phyloP scores from a whole-genome alignment of 2,329 filamentous ascomycete species.

The Endoconidiophora laricicola region DNA sequence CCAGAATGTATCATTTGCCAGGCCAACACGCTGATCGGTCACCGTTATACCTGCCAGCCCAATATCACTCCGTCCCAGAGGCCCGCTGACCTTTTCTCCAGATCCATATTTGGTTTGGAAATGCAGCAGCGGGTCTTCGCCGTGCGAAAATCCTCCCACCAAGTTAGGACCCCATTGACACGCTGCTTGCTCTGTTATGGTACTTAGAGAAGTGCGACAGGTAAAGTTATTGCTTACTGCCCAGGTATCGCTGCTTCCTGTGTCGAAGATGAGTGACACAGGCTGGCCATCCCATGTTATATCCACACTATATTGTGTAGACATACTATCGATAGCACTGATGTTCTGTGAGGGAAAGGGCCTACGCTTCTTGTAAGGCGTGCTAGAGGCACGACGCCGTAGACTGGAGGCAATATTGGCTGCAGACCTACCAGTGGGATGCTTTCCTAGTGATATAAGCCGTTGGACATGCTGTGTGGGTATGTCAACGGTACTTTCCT shows the following conservation, averaged over 20 bases:
- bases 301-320: slow-evolving; percentile 27
- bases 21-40: slow-evolving; percentile 28
- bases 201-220: slow-evolving; percentile 24
- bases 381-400: background rate
- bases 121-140: slow-evolving; percentile 25
- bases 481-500: slow-evolving; percentile 18
- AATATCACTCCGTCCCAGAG: slow-evolving; percentile 30
- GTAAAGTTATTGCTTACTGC: slow-evolving; percentile 24
- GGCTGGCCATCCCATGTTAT: slow-evolving; percentile 24
- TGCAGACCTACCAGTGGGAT: slow-evolving; percentile 16
- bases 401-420: slow-evolving; percentile 18
- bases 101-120: slow-evolving; percentile 31
- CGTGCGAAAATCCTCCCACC: slow-evolving; percentile 25
- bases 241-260: slow-evolving; percentile 37
- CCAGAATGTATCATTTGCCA: slow-evolving; percentile 34
- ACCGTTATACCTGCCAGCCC: slow-evolving; percentile 29
- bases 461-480: slow-evolving; percentile 20
- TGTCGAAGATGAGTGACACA: slow-evolving; percentile 30
- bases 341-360: slow-evolving; percentile 22
- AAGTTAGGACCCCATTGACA: slow-evolving; percentile 28
- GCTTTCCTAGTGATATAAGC: slow-evolving; percentile 19
- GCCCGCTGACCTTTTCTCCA: slow-evolving; percentile 31
- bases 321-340: slow-evolving; percentile 22
- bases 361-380: background rate
- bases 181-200: slow-evolving; percentile 17